Evolutionary conservation across 805 yeast species (phyloP), one percentile per base, ranked within the genome.

Genomic region (Metschnikowia cubensis): DNA sequence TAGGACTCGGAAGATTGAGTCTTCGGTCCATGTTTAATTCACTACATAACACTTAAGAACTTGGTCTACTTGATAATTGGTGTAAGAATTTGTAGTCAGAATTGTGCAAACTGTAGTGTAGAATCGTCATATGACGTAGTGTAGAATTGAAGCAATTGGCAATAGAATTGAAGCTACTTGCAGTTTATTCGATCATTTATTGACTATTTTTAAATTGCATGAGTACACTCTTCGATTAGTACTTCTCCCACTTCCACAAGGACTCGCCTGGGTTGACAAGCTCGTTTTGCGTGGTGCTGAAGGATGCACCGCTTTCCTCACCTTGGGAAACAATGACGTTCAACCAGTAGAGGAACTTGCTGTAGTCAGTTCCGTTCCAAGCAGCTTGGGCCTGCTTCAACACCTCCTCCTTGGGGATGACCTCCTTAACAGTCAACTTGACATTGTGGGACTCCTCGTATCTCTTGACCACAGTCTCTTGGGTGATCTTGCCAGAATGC

Each of bases 211-310:
- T 25, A 8, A 10, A 25, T 25, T 25, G 29, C 29, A 25, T 25
- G 11, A 25, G 29, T 25, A 25, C 29, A 25, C 11, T 10, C 1
- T 25, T 25, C 29, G 11, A 14, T 35, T 59, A 64, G 50, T 45
- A 72, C 50, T 66, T 69, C 25, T 65, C 62, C 79, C 80, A 77
- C 52, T 69, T 74, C 71, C 74, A 77, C 35, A 69, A 50, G 1
- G 68, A 61, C 59, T 75, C 76, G 34, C 61, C 64, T 3, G 81
- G 81, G 60, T 78, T 77, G 50, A 78, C 63, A 22, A 73, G 53
- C 58, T 77, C 81, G 45, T 69, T 65, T 38, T 74, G 70, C 48
- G 67, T 67, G 1, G 58, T 47, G 10, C 58, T 51, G 43, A 63
- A 67, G 48, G 15, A 60, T 54, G 50, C 81, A 82, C 36, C 33